Evolutionary conservation across 352 stramenopile genomes (phyloP), one percentile per base, ranked within the genome.

Genomic region (Phytophthora sansomeana): DNA sequence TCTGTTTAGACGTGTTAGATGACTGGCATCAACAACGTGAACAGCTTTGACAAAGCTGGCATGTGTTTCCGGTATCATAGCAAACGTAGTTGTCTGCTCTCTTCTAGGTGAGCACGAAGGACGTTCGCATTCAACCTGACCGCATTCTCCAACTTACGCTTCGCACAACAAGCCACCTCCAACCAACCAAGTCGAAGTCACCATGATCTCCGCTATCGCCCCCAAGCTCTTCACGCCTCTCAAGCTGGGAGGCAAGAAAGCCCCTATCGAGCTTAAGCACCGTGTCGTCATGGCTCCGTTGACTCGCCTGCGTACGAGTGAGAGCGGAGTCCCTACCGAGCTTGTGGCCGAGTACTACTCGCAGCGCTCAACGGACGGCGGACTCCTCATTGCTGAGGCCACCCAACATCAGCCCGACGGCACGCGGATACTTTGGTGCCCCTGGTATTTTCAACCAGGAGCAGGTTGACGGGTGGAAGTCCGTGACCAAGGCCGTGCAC

Each of bases 201-300:
- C 29, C 19, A 68, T 68, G 60, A 44, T 57, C 6, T 62, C 52
- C 9, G 43, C 60, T 36, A 43, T 52, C 42, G 52, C 21, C 10
- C 48, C 69, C 6, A 68, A 70, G 49, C 73, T 83, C 36, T 80
- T 83, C 65, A 59, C 69, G n/a, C 48, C 65, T 13, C 52, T 84
- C 41, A 78, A 55, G 30, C 46, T 82, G 10, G 76, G 70, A 30
- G 71, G 61, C 41, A 66, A 64, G 28, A 75, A 74, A 36, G 26
- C 52, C 36, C 51, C 64, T 17, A 43, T 83, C 11, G 32, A 72
- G 39, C 68, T 87, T 19, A 67, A 72, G 19, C 74, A 88, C 50
- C 73, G 78, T 26, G 63, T 89, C 28, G 72, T 81, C 19, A 77
- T 88, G 68, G 80, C 78, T 7, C 80, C 80, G 24, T 52, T 85